Evolutionary conservation across 2,329 filamentous ascomycete species (phyloP).

Genomic region (Cercospora nicotianae): DNA sequence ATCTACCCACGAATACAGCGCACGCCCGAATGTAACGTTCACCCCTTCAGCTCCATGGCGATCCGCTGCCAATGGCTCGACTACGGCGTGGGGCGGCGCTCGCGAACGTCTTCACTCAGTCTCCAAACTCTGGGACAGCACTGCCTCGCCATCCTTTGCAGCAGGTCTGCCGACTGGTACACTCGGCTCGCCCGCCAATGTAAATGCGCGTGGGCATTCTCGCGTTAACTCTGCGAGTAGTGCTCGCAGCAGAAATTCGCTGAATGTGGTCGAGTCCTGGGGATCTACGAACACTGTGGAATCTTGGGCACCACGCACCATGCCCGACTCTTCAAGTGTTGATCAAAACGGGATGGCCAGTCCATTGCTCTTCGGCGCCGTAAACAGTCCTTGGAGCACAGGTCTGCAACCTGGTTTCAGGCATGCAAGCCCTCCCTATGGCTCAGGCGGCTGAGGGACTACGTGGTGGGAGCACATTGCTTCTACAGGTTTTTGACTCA

Average conservation of each 20-base stretch:
- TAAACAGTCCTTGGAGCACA: constrained; percentile 42
- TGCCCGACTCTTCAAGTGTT: constrained; percentile 27
- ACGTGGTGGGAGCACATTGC: neutral
- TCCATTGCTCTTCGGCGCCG: constrained; percentile 45
- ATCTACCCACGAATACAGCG: constrained; percentile 10
- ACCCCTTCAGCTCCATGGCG: constrained; percentile 17
- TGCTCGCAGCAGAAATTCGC: constrained; percentile 40
- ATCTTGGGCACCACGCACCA: constrained; percentile 23
- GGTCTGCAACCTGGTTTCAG: constrained; percentile 11
- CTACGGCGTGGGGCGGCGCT: constrained; percentile 10
- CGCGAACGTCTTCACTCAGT: constrained; percentile 34
- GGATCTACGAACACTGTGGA: constrained; percentile 23
- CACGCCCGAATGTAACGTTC: constrained; percentile 12
- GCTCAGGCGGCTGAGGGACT: constrained; percentile 26
- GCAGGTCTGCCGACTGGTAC: constrained; percentile 36
- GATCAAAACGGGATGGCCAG: constrained; percentile 41
- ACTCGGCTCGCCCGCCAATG: constrained; percentile 30
- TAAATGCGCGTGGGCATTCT: constrained; percentile 38
- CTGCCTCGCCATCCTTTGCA: constrained; percentile 37
- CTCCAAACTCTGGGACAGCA: constrained; percentile 34
- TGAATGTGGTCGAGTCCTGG: constrained; percentile 32
- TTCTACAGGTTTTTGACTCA: neutral
- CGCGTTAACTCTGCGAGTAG: constrained; percentile 48
- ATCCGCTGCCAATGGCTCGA: constrained; percentile 3
- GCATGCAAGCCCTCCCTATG: constrained; percentile 27